These are phyloP conservation scores for Dioscorea cayenensis DNA, from an alignment of 116 monocot species.

Conservation along the genomic window DNA sequence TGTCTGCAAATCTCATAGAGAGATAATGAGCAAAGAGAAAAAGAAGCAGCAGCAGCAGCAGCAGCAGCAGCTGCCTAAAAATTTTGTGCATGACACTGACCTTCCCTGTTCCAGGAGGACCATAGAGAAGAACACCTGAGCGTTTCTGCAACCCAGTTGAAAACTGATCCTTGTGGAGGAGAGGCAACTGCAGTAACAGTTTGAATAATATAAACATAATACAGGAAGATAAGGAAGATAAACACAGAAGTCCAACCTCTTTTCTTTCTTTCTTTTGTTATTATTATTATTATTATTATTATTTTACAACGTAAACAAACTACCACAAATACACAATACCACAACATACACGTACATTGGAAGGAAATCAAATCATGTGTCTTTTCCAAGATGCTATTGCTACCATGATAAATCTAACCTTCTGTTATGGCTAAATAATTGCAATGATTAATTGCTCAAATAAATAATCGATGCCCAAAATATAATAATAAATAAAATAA, in stretches of 20 bases:
- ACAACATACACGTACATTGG: no score
- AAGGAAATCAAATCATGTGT: no score
- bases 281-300: no score
- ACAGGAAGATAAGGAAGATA: no score
- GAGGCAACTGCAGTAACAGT: conserved; percentile 62
- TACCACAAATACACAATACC: no score
- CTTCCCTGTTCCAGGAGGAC: conserved; percentile 98
- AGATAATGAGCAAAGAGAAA: background rate
- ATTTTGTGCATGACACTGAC: conserved; percentile 20
- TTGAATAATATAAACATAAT: background rate
- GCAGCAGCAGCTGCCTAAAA: background rate
- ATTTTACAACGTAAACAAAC: no score
- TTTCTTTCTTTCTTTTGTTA: no score
- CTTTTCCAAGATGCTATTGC: no score
- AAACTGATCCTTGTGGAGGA: conserved; percentile 86
- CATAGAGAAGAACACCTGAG: conserved; percentile 93
- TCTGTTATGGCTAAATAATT: no score
- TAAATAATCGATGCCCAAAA: background rate
- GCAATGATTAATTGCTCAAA: background rate
- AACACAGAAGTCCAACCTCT: no score
- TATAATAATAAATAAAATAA: background rate
- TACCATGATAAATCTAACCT: no score
- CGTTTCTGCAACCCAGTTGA: conserved; percentile 86
- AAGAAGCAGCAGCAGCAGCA: background rate
- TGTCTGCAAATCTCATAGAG: conserved; percentile 40